Base-by-base conservation (phyloP, 2,329 filamentous ascomycete species). In the Cephalotrichum gorgonifer region DNA sequence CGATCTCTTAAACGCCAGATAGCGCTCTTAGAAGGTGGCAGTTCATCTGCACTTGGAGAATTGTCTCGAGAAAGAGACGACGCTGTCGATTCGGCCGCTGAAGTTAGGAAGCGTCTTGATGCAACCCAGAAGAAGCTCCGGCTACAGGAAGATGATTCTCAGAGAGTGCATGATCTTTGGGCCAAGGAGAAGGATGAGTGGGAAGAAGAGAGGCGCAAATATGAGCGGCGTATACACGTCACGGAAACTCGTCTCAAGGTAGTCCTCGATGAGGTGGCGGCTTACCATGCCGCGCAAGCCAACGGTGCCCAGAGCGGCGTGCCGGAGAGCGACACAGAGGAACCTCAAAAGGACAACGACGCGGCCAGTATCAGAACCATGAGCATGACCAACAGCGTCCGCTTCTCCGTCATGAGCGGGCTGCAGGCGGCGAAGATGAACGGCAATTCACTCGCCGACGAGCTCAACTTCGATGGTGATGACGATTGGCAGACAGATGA, bases 141-240 rank as follows among this genome's bases (percentile, higher is more conserved):
- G 48, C 78, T 68, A 44, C 86, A 90, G 54, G 91, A 96, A 61
- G 87, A 96, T 51, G 87, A 95, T 57, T 83, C 83, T 0, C 79
- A 86, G 56, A 79, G 85, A 28, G 81, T 85, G 6, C 87, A 95
- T 58, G 76, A 82, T 48, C 74, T 89, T 51, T 96, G 88, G 86
- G 82, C 84, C 11, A 81, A 79, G 47, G 93, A 98, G 55, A 93
- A 85, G 61, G 83, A 91, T 49, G 71, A 72, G 2, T 97, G 90
- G 89, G 84, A 90, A 12, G 81, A 85, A 43, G 89, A 95, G 62
- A 85, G 81, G 58, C 82, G 90, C 49, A 85, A 79, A 50, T 76
- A 88, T 52, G 91, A 98, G 64, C 82, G 87, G 50, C 88, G 86
- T 56, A 70, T 95, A 14, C 90, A 97, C 62, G 77, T 96, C n/a